Evolutionary conservation across 352 stramenopile species (phyloP), one percentile per base, ranked within the genome.

Genomic region (Phytophthora sansomeana): DNA sequence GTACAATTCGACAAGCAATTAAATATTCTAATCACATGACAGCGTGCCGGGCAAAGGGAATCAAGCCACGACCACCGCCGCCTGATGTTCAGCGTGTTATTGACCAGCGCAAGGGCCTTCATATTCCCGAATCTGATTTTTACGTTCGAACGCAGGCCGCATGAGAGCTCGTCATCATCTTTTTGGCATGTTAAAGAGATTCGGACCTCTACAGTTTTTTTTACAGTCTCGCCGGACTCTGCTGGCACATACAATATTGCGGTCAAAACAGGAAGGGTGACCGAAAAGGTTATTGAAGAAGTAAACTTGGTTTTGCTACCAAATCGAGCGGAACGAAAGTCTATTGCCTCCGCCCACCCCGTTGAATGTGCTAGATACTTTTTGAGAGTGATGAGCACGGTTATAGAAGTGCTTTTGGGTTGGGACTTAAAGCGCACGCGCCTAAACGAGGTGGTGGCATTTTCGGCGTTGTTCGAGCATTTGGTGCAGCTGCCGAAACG

Each of bases 191-290:
- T 77, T 5, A 57, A 65, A 16, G 33, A 50, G 8, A 24, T 67
- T 74, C 11, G 63, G 63, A 0, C 53, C 63, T 6, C 24, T 68
- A 0, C 69, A 77, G 6, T 77, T 0, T 74, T 77, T n/a, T 70
- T 77, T 17, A 77, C 58, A 0, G 42, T 70, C 3, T 77, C 63
- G 3, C 69, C 69, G 5, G 63, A 73, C 19, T 60, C 49, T n/a
- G 30, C 49, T 4, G 49, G 49, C 16, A 57, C 33, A 5, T 57
- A 57, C 19, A 57, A 17, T 13, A 47, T 57, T 24, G 21, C 49
- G 17, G 21, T 57, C 4, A 57, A 57, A 17, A n/a, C 49, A 14
- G 49, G 17, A 1, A 10, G 13, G 3, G 14, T 57, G 19, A 24
- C 10, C 0, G 11, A 21, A 47, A 24, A 13, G 1, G 21, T 24